Percentiles rank a stretch among this genome's conserved stretches.
These are phyloP conservation scores for Fonsecaea multimorphosa DNA, from an alignment of 2,329 filamentous ascomycete genomes.

Conservation along the genomic window DNA sequence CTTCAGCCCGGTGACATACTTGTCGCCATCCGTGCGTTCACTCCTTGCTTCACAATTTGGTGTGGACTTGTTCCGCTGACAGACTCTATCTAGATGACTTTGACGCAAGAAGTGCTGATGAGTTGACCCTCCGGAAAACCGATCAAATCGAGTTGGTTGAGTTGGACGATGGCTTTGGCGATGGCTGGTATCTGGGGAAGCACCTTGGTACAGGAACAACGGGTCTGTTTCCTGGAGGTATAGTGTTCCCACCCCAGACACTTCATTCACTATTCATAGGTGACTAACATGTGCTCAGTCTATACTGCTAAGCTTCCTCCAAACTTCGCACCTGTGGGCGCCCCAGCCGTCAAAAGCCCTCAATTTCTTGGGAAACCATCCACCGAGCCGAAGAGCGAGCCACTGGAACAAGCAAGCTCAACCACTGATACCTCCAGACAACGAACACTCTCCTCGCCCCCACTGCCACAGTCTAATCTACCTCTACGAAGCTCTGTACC, in stretches of 20 bases:
- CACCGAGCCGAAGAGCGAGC: conserved; percentile 17
- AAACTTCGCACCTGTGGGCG: conserved; percentile 28
- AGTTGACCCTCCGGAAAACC: conserved; percentile 83
- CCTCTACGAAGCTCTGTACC: conserved; percentile 47
- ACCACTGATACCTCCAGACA: conserved; percentile 7
- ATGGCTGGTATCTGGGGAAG: conserved; percentile 69
- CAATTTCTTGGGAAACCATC: conserved; percentile 15
- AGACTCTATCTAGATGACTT: conserved; percentile 79
- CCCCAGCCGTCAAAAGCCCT: conserved; percentile 15
- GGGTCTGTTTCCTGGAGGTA: conserved; percentile 58
- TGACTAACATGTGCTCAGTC: conserved; percentile 30
- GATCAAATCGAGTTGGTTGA: conserved; percentile 69
- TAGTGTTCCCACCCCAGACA: conserved; percentile 1
- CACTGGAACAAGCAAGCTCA: conserved; percentile 37
- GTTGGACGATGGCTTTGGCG: conserved; percentile 70
- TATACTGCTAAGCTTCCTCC: conserved; percentile 39
- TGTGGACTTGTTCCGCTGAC: neutral
- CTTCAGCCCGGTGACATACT: conserved; percentile 50
- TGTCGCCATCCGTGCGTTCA: conserved; percentile 53
- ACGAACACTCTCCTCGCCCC: conserved; percentile 10
- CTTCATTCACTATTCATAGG: neutral
- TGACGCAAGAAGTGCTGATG: conserved; percentile 85
- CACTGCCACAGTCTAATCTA: conserved; percentile 36
- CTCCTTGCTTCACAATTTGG: neutral
- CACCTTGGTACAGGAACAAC: conserved; percentile 50